Conservation (phyloP, 164 flowering plant species). For the Kalanchoe fedtschenkoi region DNA sequence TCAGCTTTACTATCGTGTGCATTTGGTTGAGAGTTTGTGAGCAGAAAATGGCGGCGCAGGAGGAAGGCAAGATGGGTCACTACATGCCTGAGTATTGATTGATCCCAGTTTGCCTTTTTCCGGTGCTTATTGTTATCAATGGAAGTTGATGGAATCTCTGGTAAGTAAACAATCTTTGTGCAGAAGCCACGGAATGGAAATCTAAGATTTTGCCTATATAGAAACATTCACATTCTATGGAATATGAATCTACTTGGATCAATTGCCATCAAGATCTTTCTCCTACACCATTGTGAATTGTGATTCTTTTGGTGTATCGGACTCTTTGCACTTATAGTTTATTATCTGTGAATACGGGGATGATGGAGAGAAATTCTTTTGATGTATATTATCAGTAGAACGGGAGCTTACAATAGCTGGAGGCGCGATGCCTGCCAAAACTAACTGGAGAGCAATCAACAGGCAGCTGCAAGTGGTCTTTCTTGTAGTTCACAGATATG, state of each 20-base stretch:
- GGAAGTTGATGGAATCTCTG: too few relatives aligned
- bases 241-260: too few relatives aligned
- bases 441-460: slow-evolving; percentile 36
- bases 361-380: background rate
- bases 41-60: slow-evolving; percentile 41
- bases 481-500: slow-evolving; percentile 43
- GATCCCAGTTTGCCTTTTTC: background rate
- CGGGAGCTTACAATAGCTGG: slow-evolving; percentile 65
- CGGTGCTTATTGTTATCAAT: too few relatives aligned
- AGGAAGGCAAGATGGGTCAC: slow-evolving; percentile 66
- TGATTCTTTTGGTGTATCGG: too few relatives aligned
- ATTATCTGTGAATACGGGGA: too few relatives aligned
- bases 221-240: too few relatives aligned
- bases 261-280: too few relatives aligned
- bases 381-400: slow-evolving; percentile 20
- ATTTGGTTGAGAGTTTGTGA: slow-evolving; percentile 82
- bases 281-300: too few relatives aligned
- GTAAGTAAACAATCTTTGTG: too few relatives aligned
- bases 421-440: slow-evolving; percentile 53
- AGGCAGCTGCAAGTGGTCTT: slow-evolving; percentile 53
- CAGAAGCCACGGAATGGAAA: too few relatives aligned
- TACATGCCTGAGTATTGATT: slow-evolving; percentile 83
- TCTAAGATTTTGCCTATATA: too few relatives aligned
- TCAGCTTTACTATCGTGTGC: slow-evolving; percentile 87
- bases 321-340: too few relatives aligned